Evolutionary conservation across 805 yeast genomes (phyloP), one percentile per base, ranked within the genome.

Genomic region (Wilhelminamyces savonicus): DNA sequence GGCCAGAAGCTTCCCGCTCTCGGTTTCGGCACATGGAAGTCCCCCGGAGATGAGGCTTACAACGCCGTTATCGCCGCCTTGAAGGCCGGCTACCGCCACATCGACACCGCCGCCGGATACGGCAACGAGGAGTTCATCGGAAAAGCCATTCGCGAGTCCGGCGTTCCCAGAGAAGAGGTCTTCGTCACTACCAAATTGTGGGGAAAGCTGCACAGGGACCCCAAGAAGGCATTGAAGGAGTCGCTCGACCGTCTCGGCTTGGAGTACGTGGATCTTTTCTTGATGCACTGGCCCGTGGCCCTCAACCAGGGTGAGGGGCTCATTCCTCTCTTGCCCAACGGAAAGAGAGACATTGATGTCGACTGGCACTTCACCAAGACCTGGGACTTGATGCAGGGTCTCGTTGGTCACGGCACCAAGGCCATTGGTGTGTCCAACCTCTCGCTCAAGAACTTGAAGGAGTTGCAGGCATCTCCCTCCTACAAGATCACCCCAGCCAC

Each of bases 221-320:
- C 78, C 9, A 71, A 49, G 21, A 59, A 49, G 13, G 82, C 80
- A 7, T 55, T 83, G 23, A 68, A 74, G 7, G 61, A 56, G 28
- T 78, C 88, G 6, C 63, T 84, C 46, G 44, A 67, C 41, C 74
- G 78, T 46, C 63, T 84, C 37, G 78, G 77, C 0, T 48, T 82
- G 42, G 90, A 80, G 28, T 85, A 85, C 46, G 80, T 85, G 30
- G 95, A 85, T 50, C 61, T 84, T 35, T 77, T 78, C 50, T 66
- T 85, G 48, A 69, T 84, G 52, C 95, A 85, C 57, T 85, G 94
- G 94, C 95, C 95, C 4, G 71, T 72, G 24, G 62, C 80, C 10
- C 53, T 71, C 34, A 69, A 66, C 30, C 55, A 9, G 20, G 13
- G 7, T 7, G n/a, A 28, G 10, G 46, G 39, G 36, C 45, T 63